Base-by-base conservation (phyloP, 2,329 filamentous ascomycete genomes). In the Claviceps sp. region DNA sequence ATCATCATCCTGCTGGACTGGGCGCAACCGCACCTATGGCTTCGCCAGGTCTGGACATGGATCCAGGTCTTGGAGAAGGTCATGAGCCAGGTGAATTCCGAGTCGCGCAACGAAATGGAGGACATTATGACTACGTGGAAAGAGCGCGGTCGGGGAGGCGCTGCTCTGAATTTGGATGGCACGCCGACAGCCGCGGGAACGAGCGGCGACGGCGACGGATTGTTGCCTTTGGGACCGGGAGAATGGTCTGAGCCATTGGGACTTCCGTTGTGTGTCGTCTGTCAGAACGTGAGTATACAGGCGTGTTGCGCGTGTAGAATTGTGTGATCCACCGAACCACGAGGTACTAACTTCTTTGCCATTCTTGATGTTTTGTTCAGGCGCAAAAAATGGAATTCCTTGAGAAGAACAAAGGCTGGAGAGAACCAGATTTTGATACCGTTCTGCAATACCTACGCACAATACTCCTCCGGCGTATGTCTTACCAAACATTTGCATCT, bases 391-490 rank as follows among this genome's bases (percentile, higher is more conserved):
- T 97, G 66, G 90, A 97, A 62, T 79, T 81, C 40, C 68, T 98
- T 53, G 93, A 97, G 68, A 88, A 87, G 65, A 90, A 88, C 49
- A 83, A 90, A 53, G 82, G 85, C 14, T 98, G 91, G 89, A 91
- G 89, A 68, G 93, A 98, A 67, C 88, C 94, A 58, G 86, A 95
- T 60, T 98, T 98, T 62, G 93, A 98, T 66, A 90, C 93, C 58
- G 87, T 98, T 44, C 76, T 96, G 53, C 93, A 98, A 64, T 95
- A 90, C 65, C 72, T 98, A 62, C 81, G 93, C 58, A 97, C 93
- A 0, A 82, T 94, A 40, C 71, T 98, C 43, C 73, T 98, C 56
- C 91, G 90, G 73, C 80, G 89, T 90, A 70, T 68, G 83, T 60
- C 17, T 17, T 47, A 5, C 14, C 4, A 11, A 43, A 22, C 29